Base-by-base conservation (phyloP, 331 rosid species). In the Dryas integrifolia region DNA sequence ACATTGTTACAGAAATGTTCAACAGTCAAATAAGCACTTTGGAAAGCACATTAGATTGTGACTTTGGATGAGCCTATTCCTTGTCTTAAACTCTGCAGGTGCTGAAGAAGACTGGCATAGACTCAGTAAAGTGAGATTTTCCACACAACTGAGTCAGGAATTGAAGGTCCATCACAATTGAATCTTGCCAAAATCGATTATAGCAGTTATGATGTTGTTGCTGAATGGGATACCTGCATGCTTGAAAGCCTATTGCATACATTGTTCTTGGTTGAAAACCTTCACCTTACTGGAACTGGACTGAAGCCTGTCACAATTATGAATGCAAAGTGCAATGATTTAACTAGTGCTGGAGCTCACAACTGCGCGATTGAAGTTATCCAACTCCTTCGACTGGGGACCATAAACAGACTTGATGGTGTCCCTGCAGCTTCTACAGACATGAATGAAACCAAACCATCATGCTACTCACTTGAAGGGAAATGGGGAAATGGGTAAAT, bases 351-450 rank as follows among this genome's bases (percentile, higher is more conserved):
- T 2, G 4, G 83, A 63, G 63, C 15, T 72, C 48, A 46, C 69
- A 41, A 82, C 65, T 30, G 91, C 69, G 56, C 71, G 8, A 72
- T 91, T 85, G 85, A 88, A 94, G 83, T 83, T 78, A 45, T 35
- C 40, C 60, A 91, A 81, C 81, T 94, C 98, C 83, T 86, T 79
- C 26, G 98, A 84, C 40, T 75, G 58, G 64, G 89, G 63, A 73
- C 98, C 96, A 65, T 94, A 89, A 77, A 91, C 74, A 61, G 83
- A 72, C 72, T 94, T 91, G 39, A 91, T 94, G 9, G 90, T 85
- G 78, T 84, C 86, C 71, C 86, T 88, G 78, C 97, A 94, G 78
- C 82, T 84, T 80, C 98, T 94, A 83, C 82, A 84, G 58, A 45
- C 73, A 65, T 30, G 35, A 30, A 30, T 30, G 53, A 46, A 18